Base-by-base conservation (phyloP, 2,329 filamentous ascomycete species). In the Aureobasidium sp. region DNA sequence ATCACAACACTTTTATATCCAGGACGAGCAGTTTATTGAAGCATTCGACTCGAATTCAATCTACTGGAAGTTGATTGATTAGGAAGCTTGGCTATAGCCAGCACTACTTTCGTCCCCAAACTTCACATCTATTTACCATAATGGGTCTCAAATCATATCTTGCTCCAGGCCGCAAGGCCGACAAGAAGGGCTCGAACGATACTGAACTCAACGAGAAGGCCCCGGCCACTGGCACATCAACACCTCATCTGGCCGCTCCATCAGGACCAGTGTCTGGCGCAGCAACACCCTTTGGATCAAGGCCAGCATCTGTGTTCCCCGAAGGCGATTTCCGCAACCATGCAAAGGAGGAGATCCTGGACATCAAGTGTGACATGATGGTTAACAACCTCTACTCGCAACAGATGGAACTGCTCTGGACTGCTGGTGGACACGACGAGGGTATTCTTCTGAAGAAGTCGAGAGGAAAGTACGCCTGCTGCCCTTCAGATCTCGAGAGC, bases 301-400 rank as follows among this genome's bases (percentile, higher is more conserved):
- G 72, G 59, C 73, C 73, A 55, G 68, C 63, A 12, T 76, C 74
- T 5, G 64, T 74, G 11, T 73, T 72, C 59, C 72, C 73, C 2
- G 61, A 53, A 25, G 70, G 71, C 42, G 71, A 74, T 41, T 73
- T 70, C 63, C 70, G 73, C 29, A 74, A 80, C 72, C 68, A 68
- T 6, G 67, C 73, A 36, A 72, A 73, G 56, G 78, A 81, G 37
- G 77, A 76, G 45, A 72, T 83, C 52, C 70, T 76, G 52, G 79
- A 84, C 63, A 78, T 85, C 68, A 84, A 83, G 69, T 79, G 77
- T 66, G 82, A 87, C 69, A 80, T 87, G 65, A 83, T 86, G 78
- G 84, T 84, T 67, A 85, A 82, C 67, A 87, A 81, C 79, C 77
- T 87, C 2, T 82, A 85, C 69, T 81, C 84, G 63, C 81, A 84